phyloP scores from a whole-genome alignment of 1,284 basidiomycete species.

The Rhodofomes roseus region DNA sequence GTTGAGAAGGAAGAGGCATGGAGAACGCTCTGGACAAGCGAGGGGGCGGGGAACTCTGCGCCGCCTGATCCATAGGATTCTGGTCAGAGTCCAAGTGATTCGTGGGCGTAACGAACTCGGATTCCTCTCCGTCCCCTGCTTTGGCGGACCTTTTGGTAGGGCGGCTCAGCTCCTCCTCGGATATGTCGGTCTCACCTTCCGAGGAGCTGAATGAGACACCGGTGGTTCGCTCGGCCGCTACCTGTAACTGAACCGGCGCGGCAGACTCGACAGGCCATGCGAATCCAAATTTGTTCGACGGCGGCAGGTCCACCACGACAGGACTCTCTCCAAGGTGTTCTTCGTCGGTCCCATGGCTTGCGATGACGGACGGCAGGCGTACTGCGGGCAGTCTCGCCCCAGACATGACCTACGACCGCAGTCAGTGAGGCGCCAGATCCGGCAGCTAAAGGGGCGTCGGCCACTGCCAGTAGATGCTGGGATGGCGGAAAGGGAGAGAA shows the following conservation, averaged over 20 bases:
- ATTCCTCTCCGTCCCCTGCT: slow-evolving; percentile 26
- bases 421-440: slow-evolving; percentile 13
- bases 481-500: neutral
- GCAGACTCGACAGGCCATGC: slow-evolving; percentile 45
- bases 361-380: slow-evolving; percentile 32
- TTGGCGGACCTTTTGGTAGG: slow-evolving; percentile 23
- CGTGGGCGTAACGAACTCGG: slow-evolving; percentile 33
- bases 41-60: slow-evolving; percentile 32
- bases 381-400: slow-evolving; percentile 32
- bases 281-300: slow-evolving; percentile 46
- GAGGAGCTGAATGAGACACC: slow-evolving; percentile 38
- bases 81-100: slow-evolving; percentile 30
- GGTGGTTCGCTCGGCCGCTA: slow-evolving; percentile 32
- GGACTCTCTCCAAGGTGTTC: slow-evolving; percentile 29
- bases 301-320: slow-evolving; percentile 37
- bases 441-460: slow-evolving; percentile 11
- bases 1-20: slow-evolving; percentile 67
- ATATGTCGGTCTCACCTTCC: slow-evolving; percentile 46
- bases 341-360: slow-evolving; percentile 26
- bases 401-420: slow-evolving; percentile 23
- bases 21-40: slow-evolving; percentile 67
- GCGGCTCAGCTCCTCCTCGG: slow-evolving; percentile 36
- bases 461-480: neutral
- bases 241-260: slow-evolving; percentile 30
- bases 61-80: slow-evolving; percentile 31